Evolutionary conservation across 164 flowering plant species (phyloP), one percentile per base, ranked within the genome.

Genomic region (Macadamia tetraphylla): DNA sequence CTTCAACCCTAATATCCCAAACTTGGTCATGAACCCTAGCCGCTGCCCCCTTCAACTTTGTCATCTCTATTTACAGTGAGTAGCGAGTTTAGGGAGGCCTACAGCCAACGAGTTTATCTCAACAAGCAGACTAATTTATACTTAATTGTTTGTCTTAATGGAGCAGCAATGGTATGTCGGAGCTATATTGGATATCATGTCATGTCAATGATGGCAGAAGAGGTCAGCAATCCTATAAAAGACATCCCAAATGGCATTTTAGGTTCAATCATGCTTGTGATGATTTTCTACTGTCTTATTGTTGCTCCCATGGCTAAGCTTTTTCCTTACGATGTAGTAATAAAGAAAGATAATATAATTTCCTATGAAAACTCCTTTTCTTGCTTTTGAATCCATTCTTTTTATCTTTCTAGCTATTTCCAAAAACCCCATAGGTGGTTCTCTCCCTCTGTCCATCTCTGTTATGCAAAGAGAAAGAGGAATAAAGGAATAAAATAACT

Each of bases 191-290:
- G 94, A 0, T 91, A 88, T 79, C 94, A 89, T 68, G 88, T 94
- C 62, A 94, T 91, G 23, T 91, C 97, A 0, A 91, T 94, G 29
- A 78, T 89, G 91, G 94, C 97, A 0, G 97, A 91, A 64, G 97
- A 91, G 70, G 89, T 91, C 0, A 74, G 67, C 0, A 74, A 87
- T 68, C 94, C 94, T 30, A 79, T 74, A 0, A 84, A 79, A 75
- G 86, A 85, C 48, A 84, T 91, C 31, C 97, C 97, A 0, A 57
- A 86, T 58, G 97, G 97, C 0, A 84, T 91, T 31, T 80, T 87
- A 4, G 94, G 97, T 23, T 91, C 97, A 3, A 94, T 91, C 9
- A 53, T 81, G 0, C 14, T 86, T 40, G 97, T 91, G 9, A 84
- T 91, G 40, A 65, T 85, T 32, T 82, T 17, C 23, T 89, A 89